Base-by-base conservation (phyloP, 2,329 filamentous ascomycete genomes). In the Fonsecaea nubica region DNA sequence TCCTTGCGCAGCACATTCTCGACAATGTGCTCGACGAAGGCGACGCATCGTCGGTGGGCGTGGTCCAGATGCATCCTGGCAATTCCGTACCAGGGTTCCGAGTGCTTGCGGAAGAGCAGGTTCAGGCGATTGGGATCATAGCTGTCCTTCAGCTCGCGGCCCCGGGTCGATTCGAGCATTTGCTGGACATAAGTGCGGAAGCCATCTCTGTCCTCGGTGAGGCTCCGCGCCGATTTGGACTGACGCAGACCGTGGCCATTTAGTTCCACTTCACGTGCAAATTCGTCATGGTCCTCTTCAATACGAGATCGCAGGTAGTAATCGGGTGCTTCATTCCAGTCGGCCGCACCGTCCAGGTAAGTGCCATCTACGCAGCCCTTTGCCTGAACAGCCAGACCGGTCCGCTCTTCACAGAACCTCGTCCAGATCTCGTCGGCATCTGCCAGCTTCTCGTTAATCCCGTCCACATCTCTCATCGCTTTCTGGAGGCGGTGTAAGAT, bases 61-160 rank as follows among this genome's bases (percentile, higher is more conserved):
- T 30, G 50, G 32, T 62, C 50, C n/a, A 62, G 30, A n/a, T 62
- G 59, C 52, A 40, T 42, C 50, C 3, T 55, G 36, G 50, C 52
- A 30, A 62, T 62, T 1, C 36, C 59, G 52, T 62, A 36, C 59
- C 59, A 62, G 2, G 59, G 59, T 18, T 54, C 50, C 10, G 59
- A 62, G 52, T 62, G 59, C 52, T 56, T 62, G 21, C 36, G 59
- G 59, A 62, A 62, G 36, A 62, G 50, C 50, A 62, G 38, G 18
- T 62, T 62, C 50, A 62, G 50, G 13, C 59, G 59, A 12, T 55
- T 62, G n/a, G 59, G 59, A 18, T 62, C 59, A 52, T 62, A 62
- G 50, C 25, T 62, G 50, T 33, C 59, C 52, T 62, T 62, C 25
- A 62, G 15, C 59, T 62, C 59, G 52, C 59, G 59, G 32, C 59